These are phyloP conservation scores for Colletotrichum horii DNA, from an alignment of 2,329 filamentous ascomycete species.

Conservation along the genomic window DNA sequence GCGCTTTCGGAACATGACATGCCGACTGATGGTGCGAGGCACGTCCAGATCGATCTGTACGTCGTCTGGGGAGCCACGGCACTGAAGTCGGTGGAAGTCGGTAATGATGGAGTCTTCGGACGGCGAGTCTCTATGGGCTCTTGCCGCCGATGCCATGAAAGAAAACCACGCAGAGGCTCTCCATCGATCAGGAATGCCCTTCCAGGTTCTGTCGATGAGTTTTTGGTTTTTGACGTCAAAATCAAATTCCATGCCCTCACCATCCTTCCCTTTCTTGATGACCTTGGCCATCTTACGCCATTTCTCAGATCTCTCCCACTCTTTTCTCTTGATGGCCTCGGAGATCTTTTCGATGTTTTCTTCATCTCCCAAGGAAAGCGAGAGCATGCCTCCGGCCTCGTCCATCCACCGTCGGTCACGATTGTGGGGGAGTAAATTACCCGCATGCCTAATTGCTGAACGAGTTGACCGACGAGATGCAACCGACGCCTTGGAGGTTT, in stretches of 20 bases:
- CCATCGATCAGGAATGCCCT: constrained; percentile 97
- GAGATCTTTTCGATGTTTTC: constrained; percentile 56
- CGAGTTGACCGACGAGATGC: constrained; percentile 58
- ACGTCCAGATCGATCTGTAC: constrained; percentile 98
- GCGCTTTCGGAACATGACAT: constrained; percentile 94
- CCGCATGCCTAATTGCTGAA: constrained; percentile 61
- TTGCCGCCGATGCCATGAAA: constrained; percentile 82
- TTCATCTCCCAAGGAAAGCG: constrained; percentile 64
- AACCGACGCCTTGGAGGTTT: constrained; percentile 56
- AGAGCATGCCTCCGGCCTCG: constrained; percentile 71
- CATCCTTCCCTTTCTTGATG: constrained; percentile 52
- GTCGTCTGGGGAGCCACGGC: constrained; percentile 82
- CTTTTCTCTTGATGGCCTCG: constrained; percentile 65
- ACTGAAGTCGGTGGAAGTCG: constrained; percentile 75
- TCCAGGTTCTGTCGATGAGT: constrained; percentile 92
- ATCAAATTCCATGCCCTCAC: constrained; percentile 69
- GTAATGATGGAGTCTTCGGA: constrained; percentile 75
- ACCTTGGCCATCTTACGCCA: constrained; percentile 71
- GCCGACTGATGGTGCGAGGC: constrained; percentile 89
- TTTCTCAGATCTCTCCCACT: constrained; percentile 68
- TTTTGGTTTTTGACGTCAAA: constrained; percentile 87
- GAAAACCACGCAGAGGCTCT: constrained; percentile 93
- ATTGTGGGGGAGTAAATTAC: constrained; percentile 66
- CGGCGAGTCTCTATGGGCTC: constrained; percentile 64
- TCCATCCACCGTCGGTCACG: constrained; percentile 66